Percentiles rank a stretch among this genome's conserved stretches.
Evolutionary conservation across 805 yeast species (phyloP).

Genomic region (Candida silvatica): DNA sequence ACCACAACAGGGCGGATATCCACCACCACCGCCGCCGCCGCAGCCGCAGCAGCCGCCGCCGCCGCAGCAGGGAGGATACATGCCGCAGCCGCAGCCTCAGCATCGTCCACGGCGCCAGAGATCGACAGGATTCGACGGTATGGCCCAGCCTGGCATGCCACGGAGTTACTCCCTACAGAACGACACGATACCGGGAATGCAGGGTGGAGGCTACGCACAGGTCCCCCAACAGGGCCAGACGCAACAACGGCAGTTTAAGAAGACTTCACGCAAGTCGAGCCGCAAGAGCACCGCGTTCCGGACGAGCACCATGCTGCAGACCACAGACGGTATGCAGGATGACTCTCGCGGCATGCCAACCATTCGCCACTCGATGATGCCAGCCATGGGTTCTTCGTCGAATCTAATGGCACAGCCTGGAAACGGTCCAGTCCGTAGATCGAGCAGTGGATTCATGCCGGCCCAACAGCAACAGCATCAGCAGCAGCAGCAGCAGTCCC

Average conservation of each 20-base stretch:
- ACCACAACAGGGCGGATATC: neutral
- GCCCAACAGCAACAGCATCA: conserved; percentile 3
- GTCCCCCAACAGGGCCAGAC: neutral
- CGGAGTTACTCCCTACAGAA: too few species aligned
- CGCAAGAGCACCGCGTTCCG: conserved; percentile 31
- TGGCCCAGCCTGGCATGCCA: too few species aligned
- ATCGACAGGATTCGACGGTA: too few species aligned
- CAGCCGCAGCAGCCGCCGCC: conserved; percentile 9
- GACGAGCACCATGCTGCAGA: conserved; percentile 6
- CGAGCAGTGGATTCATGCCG: conserved; percentile 10
- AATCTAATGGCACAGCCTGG: conserved; percentile 2
- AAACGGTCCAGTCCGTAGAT: conserved; percentile 11
- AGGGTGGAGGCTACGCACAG: neutral
- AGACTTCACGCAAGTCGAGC: conserved; percentile 35
- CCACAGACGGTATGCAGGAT: conserved; percentile 9
- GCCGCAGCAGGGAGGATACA: neutral
- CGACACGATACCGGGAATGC: conserved; percentile 3
- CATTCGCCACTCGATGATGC: conserved; percentile 24
- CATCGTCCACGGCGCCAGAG: conserved; percentile 7
- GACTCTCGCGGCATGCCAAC: conserved; percentile 23
- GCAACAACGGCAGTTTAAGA: conserved; percentile 25
- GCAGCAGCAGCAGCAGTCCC: conserved; percentile 5
- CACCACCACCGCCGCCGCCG: conserved; percentile 7
- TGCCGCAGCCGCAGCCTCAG: neutral
- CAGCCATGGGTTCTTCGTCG: conserved; percentile 7